These are phyloP conservation scores for Kodamaea sp. DNA, from an alignment of 1,139 yeast species.

Conservation along the genomic window DNA sequence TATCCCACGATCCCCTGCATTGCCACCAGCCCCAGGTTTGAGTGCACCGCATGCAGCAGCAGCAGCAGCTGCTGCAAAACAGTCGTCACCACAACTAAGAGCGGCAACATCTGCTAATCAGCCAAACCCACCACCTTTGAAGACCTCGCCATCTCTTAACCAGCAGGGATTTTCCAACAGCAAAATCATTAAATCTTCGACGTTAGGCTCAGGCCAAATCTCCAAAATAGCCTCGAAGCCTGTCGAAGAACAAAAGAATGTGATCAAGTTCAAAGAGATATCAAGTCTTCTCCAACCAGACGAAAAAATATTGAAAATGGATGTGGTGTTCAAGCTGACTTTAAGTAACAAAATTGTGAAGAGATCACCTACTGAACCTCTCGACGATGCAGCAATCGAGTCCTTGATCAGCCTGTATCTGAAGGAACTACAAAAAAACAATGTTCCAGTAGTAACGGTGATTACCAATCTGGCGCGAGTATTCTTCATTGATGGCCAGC, in stretches of 20 bases:
- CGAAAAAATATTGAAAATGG: constrained; percentile 47
- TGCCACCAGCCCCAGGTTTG: constrained; percentile 1
- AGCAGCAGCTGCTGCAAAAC: constrained; percentile 17
- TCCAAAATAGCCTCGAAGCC: constrained; percentile 3
- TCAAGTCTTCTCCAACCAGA: constrained; percentile 32
- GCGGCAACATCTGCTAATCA: constrained; percentile 4
- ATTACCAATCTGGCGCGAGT: constrained; percentile 50
- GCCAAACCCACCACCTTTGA: constrained; percentile 5
- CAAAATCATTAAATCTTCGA: constrained; percentile 8
- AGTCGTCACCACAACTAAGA: constrained; percentile 5
- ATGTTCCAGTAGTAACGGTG: constrained; percentile 47
- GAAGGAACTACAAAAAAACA: constrained; percentile 31
- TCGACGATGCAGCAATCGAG: constrained; percentile 42
- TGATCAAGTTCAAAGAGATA: constrained; percentile 36
- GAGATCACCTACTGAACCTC: constrained; percentile 23
- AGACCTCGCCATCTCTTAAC: constrained; percentile 5
- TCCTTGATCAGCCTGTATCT: constrained; percentile 43
- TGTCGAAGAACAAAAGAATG: constrained; percentile 3
- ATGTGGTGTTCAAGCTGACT: constrained; percentile 40
- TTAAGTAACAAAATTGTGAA: constrained; percentile 27
- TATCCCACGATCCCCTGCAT: not conserved
- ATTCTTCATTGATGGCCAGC: constrained; percentile 38
- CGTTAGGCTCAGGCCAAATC: constrained; percentile 8
- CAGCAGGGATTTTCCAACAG: constrained; percentile 5
- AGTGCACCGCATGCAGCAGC: constrained; percentile 17